Conservation (phyloP, 108 stramenopile genomes). For the Nitzschia palea region DNA sequence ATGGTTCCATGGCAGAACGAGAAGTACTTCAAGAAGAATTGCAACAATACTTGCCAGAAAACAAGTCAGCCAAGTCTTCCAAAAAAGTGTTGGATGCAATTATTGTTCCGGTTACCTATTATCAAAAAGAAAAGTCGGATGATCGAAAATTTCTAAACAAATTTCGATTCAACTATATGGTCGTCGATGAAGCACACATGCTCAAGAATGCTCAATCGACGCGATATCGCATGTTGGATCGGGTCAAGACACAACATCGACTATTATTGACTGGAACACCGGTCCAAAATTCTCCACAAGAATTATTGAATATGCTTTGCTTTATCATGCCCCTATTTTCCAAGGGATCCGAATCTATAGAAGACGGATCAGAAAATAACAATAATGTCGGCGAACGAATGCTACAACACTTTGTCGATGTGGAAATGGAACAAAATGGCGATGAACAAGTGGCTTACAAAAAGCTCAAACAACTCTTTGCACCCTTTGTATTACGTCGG, state of each 20-base stretch:
- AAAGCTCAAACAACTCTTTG: constrained; percentile 85
- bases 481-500: constrained; percentile 91
- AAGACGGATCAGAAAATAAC: constrained; percentile 44
- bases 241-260: constrained; percentile 59
- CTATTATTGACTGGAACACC: constrained; percentile 76
- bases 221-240: constrained; percentile 71
- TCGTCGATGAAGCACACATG: constrained; percentile 80
- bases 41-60: constrained; percentile 34
- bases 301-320: constrained; percentile 81
- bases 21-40: constrained; percentile 52
- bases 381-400: constrained; percentile 68
- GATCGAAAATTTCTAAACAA: constrained; percentile 77
- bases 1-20: constrained; percentile 68
- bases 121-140: constrained; percentile 68
- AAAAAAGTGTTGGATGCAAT: constrained; percentile 61
- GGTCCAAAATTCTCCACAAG: constrained; percentile 82
- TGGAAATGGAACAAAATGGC: constrained; percentile 37
- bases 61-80: neutral
- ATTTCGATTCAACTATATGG: constrained; percentile 78
- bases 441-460: constrained; percentile 54
- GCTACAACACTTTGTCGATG: constrained; percentile 79
- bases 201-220: constrained; percentile 77
- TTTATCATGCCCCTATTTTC: constrained; percentile 88
- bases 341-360: constrained; percentile 32
- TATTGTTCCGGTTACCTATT: constrained; percentile 80